Evolutionary conservation across 345 rosid species (phyloP), one percentile per base, ranked within the genome.

Genomic region (Lepidium africanum): DNA sequence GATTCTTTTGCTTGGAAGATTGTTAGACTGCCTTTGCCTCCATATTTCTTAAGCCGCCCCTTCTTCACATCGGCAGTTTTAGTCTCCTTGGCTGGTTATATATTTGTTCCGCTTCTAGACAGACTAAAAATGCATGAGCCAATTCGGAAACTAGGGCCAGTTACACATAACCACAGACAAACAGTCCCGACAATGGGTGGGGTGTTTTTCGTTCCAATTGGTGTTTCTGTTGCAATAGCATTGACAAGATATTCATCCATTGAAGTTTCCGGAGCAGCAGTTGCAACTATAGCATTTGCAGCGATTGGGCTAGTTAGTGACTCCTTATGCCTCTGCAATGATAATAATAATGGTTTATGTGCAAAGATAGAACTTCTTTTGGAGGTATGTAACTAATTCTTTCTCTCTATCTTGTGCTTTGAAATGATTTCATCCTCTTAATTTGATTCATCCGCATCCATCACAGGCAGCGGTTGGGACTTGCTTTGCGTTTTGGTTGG

Each of bases 1-100:
- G 98, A 93, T 73, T 88, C 87, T 80, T 87, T 86, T 62, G 96
- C 94, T 5, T 90, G 98, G 98, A 86, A 85, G 81, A 87, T 93
- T 42, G 92, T 90, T 72, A 85, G 97, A 76, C 79, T 88, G 32
- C 98, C 98, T 27, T 73, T 93, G 64, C 81, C 77, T 11, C 88
- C 87, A 42, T 90, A 85, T 71, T 78, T 81, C 77, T 79, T 93
- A 79, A 83, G 80, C 32, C 74, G 80, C 0, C 97, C 97, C 3
- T 93, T 93, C 76, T 77, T 88, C 50, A 72, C 77, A 15, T 85
- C 96, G 0, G 81, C 84, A 14, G 62, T 71, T 78, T 57, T 90
- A 62, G 89, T 60, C 9, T 70, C 88, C 6, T 63, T 76, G 72
- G 84, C 80, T 10, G 98, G 98, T 60, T 93, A 93, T 73, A 6